phyloP scores from a whole-genome alignment of 1,284 basidiomycete genomes.

The Ceratobasidium theobromae region DNA sequence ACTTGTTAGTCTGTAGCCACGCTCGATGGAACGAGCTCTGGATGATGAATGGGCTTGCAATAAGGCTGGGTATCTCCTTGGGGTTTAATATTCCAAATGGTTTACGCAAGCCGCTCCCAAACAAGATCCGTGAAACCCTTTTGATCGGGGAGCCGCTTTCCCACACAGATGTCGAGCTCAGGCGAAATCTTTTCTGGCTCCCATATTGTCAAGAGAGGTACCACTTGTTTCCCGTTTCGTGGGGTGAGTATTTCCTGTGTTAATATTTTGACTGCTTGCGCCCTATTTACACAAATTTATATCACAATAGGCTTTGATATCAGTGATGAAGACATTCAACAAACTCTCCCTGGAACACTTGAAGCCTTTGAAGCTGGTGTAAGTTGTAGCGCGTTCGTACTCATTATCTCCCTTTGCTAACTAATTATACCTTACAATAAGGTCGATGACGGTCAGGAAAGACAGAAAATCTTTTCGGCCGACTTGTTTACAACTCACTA shows the following conservation, averaged over 20 bases:
- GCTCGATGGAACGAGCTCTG: constrained; percentile 19
- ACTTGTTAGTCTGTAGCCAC: background rate
- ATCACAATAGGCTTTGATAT: constrained; percentile 20
- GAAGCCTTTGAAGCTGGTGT: constrained; percentile 28
- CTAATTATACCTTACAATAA: background rate
- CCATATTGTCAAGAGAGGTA: constrained; percentile 14
- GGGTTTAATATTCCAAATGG: constrained; percentile 3
- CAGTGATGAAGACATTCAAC: constrained; percentile 35
- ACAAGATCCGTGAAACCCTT: constrained; percentile 1
- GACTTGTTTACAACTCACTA: constrained; percentile 19
- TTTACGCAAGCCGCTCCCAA: background rate
- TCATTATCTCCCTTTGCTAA: too few relatives aligned
- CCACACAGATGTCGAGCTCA: constrained; percentile 19
- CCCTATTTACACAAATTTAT: too few relatives aligned
- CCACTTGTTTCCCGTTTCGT: background rate
- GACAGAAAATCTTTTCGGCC: background rate
- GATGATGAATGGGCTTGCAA: background rate
- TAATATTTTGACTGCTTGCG: too few relatives aligned
- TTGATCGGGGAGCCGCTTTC: background rate
- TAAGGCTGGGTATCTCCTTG: constrained; percentile 2
- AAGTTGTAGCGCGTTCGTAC: too few relatives aligned
- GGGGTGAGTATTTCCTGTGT: constrained; percentile 16
- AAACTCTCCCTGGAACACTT: constrained; percentile 30
- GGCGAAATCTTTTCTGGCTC: constrained; percentile 28
- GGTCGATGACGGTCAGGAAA: constrained; percentile 12